Base-by-base conservation (phyloP, 2,329 filamentous ascomycete genomes). In the Aureobasidium sp. region DNA sequence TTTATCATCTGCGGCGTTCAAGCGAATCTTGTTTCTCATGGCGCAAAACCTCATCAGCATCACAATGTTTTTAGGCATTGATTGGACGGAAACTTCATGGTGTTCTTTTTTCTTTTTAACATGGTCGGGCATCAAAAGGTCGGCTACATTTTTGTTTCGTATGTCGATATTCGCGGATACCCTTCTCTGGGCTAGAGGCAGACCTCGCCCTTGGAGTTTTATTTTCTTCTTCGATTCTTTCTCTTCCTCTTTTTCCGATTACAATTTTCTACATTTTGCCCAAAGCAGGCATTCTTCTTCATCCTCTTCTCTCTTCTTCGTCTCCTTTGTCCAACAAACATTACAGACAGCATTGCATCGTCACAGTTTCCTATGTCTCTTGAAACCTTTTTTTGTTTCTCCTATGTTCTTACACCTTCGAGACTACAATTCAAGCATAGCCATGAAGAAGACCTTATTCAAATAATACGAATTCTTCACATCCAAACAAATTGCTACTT, bases 21-120 rank as follows among this genome's bases (percentile, higher is more conserved):
- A 62, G 63, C 63, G 58, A 53, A 37, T 61, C 41, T 60, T 49
- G 27, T 61, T 60, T 67, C 62, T 64, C 63, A 59, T 64, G 65
- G 67, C 48, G 45, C 61, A 65, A 34, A 42, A 29, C 59, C 41
- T 44, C 58, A 61, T 50, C 61, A 62, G 34, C 50, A 54, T 51
- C 50, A 64, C 50, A 47, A 61, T 48, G 45, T 50, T 60, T 50
- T 44, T 59, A 41, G 47, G 21, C 57, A 60, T 50, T 50, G 57
- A 13, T 51, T 37, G 47, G 48, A n/a, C 47, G 42, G 42, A 39
- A 10, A 48, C 34, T 48, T 50, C 55, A 59, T 42, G 42, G 42
- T 14, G 45, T 36, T 29, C 29, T 51, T 51, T 59, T 59, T 51
- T 51, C 50, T 59, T 49, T 14, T 34, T 59, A 51, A 32, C 27